Conservation (phyloP, 1,284 basidiomycete species). For the Cryptococcus neoformans region DNA sequence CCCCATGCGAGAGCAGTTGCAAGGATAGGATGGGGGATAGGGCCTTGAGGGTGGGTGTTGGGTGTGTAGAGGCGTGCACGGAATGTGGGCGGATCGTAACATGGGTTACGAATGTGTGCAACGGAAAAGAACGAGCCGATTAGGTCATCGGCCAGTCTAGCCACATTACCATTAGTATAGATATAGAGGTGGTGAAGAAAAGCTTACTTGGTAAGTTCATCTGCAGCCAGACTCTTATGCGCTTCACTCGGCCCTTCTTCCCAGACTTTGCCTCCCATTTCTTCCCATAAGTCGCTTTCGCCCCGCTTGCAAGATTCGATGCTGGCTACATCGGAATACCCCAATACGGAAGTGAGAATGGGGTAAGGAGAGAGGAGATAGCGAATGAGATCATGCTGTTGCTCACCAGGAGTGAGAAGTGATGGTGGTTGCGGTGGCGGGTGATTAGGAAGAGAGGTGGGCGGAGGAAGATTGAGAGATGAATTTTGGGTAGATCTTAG, state of each 20-base stretch:
- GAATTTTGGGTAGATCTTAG: not conserved
- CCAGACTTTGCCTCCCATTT: conserved; percentile 32
- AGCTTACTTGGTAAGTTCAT: conserved; percentile 25
- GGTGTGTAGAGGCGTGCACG: conserved; percentile 53
- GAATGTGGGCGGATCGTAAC: conserved; percentile 73
- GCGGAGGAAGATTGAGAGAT: not conserved
- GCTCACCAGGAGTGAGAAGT: conserved; percentile 6
- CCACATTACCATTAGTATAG: not conserved
- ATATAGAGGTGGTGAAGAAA: not conserved
- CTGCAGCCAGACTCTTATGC: conserved; percentile 24
- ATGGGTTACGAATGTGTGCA: conserved; percentile 74
- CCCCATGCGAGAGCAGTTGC: conserved; percentile 91
- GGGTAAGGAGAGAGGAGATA: conserved; percentile 44
- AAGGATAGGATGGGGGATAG: conserved; percentile 68
- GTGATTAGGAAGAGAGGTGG: not conserved
- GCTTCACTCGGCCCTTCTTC: conserved; percentile 33
- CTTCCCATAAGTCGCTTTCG: conserved; percentile 38
- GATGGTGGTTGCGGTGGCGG: not conserved
- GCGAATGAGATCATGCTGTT: conserved; percentile 34
- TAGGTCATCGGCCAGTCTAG: conserved; percentile 78
- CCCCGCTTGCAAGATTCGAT: conserved; percentile 22
- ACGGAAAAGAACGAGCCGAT: conserved; percentile 72
- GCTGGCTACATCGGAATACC: conserved; percentile 40
- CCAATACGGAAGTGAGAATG: conserved; percentile 31
- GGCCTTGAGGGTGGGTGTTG: conserved; percentile 39